Base-by-base conservation (phyloP, 768 basidiomycete genomes). In the Cystobasidium onofrii region DNA sequence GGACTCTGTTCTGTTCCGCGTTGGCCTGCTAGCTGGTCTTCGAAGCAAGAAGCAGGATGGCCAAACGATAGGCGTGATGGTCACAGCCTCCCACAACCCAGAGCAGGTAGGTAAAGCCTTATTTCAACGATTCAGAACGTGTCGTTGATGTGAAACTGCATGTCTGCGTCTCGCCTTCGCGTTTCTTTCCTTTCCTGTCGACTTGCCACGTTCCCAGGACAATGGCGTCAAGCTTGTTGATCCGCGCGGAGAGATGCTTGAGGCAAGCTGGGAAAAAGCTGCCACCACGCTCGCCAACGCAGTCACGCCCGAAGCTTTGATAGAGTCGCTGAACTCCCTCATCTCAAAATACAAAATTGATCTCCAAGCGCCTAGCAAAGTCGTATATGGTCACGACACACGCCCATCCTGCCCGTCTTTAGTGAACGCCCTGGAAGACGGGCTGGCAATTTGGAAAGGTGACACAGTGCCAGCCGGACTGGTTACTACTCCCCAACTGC, bases 1-100 rank as follows among this genome's bases (percentile, higher is more conserved):
- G 33, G 92, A 94, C 78, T 89, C 89, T 12, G 92, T 95, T n/a
- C 84, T 99, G 76, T 97, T 96, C 83, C 87, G 93, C 77, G 89
- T 95, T 17, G 96, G 92, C 13, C 82, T 98, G 46, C 83, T 99
- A 20, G 96, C 96, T 55, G 90, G 86, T 6, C 84, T 99, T 63
- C 84, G 96, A 73, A 97, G 93, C 83, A 96, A 89, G 84, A 88
- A 87, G 76, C 85, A 93, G n/a, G 88, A 89, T 79, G 92, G 96
- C 31, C 89, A 88, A 80, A 89, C 88, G 29, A 90, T 99, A 78
- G 96, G 96, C 18, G 91, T 98, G 25, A 98, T 99, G 96, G 89
- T 99, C 80, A 99, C 96, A 43, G 96, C 96, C 1, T 95, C 92
- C n/a, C 96, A 99, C 82, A 99, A 99, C 81, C 95, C 96, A n/a